Base-by-base conservation (phyloP, 345 rosid species). In the Populus pruinosa region DNA sequence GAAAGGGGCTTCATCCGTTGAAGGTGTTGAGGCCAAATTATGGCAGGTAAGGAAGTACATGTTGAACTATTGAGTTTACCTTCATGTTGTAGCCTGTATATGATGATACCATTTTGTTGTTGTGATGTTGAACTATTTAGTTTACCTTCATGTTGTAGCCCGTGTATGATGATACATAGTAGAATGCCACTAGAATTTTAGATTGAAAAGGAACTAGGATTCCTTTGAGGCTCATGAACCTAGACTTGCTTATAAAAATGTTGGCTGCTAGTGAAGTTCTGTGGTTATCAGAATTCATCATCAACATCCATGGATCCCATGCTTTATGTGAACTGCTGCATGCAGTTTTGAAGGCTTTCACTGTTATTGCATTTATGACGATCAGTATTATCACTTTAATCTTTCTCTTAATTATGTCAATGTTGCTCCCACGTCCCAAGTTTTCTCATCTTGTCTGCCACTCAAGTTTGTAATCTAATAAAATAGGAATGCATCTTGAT, bases 1-100 rank as follows among this genome's bases (percentile, higher is more conserved):
- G 90, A 92, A 91, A 84, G 98, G 97, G 7, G 94, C 97, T 86
- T 88, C 92, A 76, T 91, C 97, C 74, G 93, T 94, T 80, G 97
- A 91, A 86, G 98, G 98, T 64, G 98, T 94, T 83, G 98, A 94
- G 82, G 96, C 94, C 87, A 87, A 86, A 85, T 73, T 94, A 75
- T 93, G 97, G 97, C 98, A 93, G 98, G 98, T 93, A 35, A 64
- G 67, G 67, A 50, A 68, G 29, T 74, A 11, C 11, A 55, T 72
- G 64, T 39, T 74, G 55, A 83, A 55, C 29, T 67, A 16, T 36
- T 43, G 33, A 59, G 69, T 65, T 64, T 71, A 27, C 18, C 18
- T 18, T 11, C 5, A 18, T 69, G 41, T 8, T 38, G 27, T 44
- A 31, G 55, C 50, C 63, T 82, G 31, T 13, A 36, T 35, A 25